These are phyloP conservation scores for Zygoascus hellenicus DNA, from an alignment of 1,139 yeast species.

Conservation along the genomic window DNA sequence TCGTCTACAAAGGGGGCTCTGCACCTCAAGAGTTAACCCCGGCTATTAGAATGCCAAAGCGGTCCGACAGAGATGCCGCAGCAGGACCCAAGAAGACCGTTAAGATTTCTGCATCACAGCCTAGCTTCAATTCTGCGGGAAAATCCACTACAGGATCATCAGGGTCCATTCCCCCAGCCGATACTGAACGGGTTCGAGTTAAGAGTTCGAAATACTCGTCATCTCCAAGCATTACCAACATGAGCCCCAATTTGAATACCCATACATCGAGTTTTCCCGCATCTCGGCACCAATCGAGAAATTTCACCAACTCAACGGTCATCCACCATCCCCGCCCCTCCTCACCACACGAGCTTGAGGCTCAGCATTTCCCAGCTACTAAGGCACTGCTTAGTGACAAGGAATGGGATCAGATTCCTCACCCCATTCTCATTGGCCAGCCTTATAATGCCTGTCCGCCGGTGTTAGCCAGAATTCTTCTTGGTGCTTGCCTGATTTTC, in stretches of 20 bases:
- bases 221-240: not conserved
- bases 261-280: not conserved
- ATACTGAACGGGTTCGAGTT: not conserved
- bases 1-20: not conserved
- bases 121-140: not conserved
- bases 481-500: conserved; percentile 27
- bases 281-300: not conserved
- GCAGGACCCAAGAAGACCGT: not conserved
- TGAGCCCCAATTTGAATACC: not conserved
- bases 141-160: not conserved
- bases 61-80: conserved; percentile 4
- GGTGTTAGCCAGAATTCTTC: conserved; percentile 4
- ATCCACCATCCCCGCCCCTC: not conserved
- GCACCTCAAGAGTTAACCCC: not conserved
- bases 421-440: not conserved
- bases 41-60: conserved; percentile 6
- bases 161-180: not conserved
- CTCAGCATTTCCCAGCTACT: not conserved
- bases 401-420: conserved; percentile 6
- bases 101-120: not conserved
- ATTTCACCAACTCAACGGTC: not conserved
- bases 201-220: not conserved
- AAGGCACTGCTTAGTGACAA: not conserved
- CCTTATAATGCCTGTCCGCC: conserved; percentile 9
- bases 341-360: not conserved